Evolutionary conservation across 805 yeast species (phyloP).

Genomic region (Nakazawaea siamensis): DNA sequence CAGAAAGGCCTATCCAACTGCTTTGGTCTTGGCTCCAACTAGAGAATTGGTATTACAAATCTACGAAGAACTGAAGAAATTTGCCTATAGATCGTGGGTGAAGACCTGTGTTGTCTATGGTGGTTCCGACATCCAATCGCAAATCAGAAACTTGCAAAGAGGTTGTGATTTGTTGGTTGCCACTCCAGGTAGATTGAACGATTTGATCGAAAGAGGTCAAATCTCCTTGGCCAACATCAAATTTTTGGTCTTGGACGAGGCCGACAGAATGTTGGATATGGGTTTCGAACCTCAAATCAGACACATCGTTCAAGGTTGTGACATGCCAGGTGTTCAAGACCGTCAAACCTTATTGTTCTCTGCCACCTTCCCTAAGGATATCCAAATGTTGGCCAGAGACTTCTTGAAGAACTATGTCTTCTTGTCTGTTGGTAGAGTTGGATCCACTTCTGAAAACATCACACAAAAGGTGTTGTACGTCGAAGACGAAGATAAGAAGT

Average conservation of each 20-base stretch:
- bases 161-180: constrained; percentile 97
- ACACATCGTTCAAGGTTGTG: constrained; percentile 95
- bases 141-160: constrained; percentile 78
- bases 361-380: constrained; percentile 98
- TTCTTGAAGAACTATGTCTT: constrained; percentile 93
- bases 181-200: constrained; percentile 98
- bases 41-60: constrained; percentile 98
- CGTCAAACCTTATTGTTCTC: constrained; percentile 98
- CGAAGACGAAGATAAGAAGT: constrained; percentile 88
- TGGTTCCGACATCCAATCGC: constrained; percentile 91
- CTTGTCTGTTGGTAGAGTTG: constrained; percentile 97
- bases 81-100: constrained; percentile 97
- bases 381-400: constrained; percentile 94
- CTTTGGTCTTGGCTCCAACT: constrained; percentile 95
- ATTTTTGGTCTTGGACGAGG: constrained; percentile 95
- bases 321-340: constrained; percentile 85
- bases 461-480: constrained; percentile 91
- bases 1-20: constrained; percentile 90
- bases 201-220: constrained; percentile 89
- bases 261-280: constrained; percentile 99
- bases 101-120: constrained; percentile 95
- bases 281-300: constrained; percentile 99
- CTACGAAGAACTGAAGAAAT: constrained; percentile 90
- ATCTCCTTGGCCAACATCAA: constrained; percentile 85
- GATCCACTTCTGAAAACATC: constrained; percentile 97